phyloP scores from a whole-genome alignment of 2,329 filamentous ascomycete species.

The Penicillium sp. region DNA sequence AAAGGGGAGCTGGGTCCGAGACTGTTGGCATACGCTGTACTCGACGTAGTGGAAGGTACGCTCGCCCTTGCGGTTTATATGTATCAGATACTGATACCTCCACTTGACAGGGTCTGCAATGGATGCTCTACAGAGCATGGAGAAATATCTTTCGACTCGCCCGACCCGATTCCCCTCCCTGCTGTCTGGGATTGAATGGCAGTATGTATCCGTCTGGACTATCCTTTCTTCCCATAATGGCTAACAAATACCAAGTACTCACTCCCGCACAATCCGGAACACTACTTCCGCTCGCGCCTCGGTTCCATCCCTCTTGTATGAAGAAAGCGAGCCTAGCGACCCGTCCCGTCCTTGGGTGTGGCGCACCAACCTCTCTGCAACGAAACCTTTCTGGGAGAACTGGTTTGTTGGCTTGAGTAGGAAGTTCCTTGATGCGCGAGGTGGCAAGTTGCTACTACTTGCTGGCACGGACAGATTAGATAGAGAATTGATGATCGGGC shows the following conservation, averaged over 20 bases:
- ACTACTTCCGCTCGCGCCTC: constrained; percentile 73
- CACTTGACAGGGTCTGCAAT: constrained; percentile 62
- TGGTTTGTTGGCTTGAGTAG: constrained; percentile 84
- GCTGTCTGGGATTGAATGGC: constrained; percentile 82
- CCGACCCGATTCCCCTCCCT: constrained; percentile 70
- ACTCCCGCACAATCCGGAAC: constrained; percentile 78
- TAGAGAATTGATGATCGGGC: constrained; percentile 85
- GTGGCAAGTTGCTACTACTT: constrained; percentile 74
- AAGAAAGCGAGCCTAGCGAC: constrained; percentile 32
- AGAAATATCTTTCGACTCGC: constrained; percentile 74
- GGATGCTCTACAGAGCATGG: constrained; percentile 89
- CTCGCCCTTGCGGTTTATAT: neutral
- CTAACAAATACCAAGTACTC: constrained; percentile 43
- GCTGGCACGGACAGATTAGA: constrained; percentile 85
- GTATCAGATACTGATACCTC: neutral
- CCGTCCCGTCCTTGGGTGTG: constrained; percentile 60
- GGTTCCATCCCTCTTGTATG: constrained; percentile 67
- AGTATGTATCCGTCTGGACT: constrained; percentile 40
- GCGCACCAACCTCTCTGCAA: constrained; percentile 73
- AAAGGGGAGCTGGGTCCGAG: constrained; percentile 56
- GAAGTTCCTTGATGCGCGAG: constrained; percentile 73
- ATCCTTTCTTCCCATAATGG: neutral
- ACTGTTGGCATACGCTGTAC: constrained; percentile 74
- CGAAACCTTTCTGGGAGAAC: constrained; percentile 83
- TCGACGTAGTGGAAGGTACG: constrained; percentile 80